A percentile compares a stretch with the other conserved stretches of the same genome.
These are phyloP conservation scores for Xylariomycetidae sp. DNA, from an alignment of 2,329 filamentous ascomycete genomes.

Conservation along the genomic window DNA sequence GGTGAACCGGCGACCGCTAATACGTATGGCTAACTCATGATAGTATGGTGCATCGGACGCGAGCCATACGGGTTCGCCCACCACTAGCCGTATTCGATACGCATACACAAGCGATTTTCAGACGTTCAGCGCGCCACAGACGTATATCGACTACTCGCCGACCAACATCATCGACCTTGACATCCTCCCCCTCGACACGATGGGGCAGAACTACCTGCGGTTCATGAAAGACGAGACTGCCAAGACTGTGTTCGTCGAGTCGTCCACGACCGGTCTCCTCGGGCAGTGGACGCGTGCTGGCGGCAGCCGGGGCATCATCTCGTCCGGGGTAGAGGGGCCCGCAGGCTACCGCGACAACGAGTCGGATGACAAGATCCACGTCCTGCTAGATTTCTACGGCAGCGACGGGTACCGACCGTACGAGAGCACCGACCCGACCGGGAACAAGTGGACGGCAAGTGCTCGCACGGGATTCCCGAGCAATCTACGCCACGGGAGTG, in stretches of 20 bases:
- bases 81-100: slow-evolving; percentile 45
- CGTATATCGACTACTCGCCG: slow-evolving; percentile 43
- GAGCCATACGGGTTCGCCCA: slow-evolving; percentile 41
- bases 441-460: slow-evolving; percentile 42
- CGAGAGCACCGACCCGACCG: slow-evolving; percentile 37
- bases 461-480: slow-evolving; percentile 37
- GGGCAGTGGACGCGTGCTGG: slow-evolving; percentile 47
- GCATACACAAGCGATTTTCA: slow-evolving; percentile 52
- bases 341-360: slow-evolving; percentile 40
- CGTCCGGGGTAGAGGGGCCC: slow-evolving; percentile 38
- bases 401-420: slow-evolving; percentile 46
- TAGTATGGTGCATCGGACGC: slow-evolving; percentile 44
- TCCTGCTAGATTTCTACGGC: slow-evolving; percentile 47
- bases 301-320: slow-evolving; percentile 36
- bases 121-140: slow-evolving; percentile 45
- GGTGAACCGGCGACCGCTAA: too few species aligned
- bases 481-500: slow-evolving; percentile 47
- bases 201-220: slow-evolving; percentile 39
- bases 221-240: slow-evolving; percentile 53
- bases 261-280: slow-evolving; percentile 42
- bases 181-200: slow-evolving; percentile 41
- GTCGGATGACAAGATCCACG: slow-evolving; percentile 33
- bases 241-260: slow-evolving; percentile 48
- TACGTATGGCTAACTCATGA: slow-evolving; percentile 2
- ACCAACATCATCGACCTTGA: slow-evolving; percentile 53